Percentiles rank a stretch among this genome's conserved stretches.
Evolutionary conservation across 2,329 filamentous ascomycete species (phyloP).

Genomic region (Calonectria honghensis): DNA sequence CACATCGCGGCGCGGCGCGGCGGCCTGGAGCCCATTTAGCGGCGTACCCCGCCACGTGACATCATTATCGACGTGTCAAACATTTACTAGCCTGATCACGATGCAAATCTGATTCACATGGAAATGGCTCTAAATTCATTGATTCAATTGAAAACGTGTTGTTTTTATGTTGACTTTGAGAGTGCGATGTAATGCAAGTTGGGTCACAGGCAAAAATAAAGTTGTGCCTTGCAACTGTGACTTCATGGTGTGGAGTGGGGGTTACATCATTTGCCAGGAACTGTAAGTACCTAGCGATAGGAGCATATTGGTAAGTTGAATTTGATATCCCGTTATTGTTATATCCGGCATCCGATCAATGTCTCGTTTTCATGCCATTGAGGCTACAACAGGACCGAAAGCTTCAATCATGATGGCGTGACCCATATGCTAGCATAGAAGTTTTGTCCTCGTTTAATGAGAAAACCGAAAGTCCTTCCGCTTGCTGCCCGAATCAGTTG

Average conservation of each 20-base stretch:
- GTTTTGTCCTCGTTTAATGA: conserved; percentile 39
- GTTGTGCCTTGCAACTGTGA: neutral
- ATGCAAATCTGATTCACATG: neutral
- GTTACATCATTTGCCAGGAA: conserved; percentile 1
- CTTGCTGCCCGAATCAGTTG: conserved; percentile 41
- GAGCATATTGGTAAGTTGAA: no score
- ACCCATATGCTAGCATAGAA: neutral
- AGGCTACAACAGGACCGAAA: neutral
- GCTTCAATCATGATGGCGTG: neutral
- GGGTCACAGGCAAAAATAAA: neutral
- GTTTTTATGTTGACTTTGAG: neutral
- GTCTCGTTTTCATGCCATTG: neutral
- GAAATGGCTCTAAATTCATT: neutral
- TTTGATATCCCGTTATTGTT: no score
- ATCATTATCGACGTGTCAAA: conserved; percentile 12
- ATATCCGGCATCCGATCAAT: neutral
- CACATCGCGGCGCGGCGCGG: conserved; percentile 48
- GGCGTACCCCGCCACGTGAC: conserved; percentile 26
- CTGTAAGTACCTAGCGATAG: no score
- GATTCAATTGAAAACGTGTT: neutral
- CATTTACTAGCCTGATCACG: neutral
- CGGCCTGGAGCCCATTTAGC: conserved; percentile 33
- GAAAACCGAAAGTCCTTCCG: conserved; percentile 45
- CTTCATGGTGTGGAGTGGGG: neutral
- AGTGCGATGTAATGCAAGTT: neutral